Percentiles rank a stretch among this genome's conserved stretches.
These are phyloP conservation scores for Tremellales sp. DNA, from an alignment of 1,284 basidiomycete genomes.

Conservation along the genomic window DNA sequence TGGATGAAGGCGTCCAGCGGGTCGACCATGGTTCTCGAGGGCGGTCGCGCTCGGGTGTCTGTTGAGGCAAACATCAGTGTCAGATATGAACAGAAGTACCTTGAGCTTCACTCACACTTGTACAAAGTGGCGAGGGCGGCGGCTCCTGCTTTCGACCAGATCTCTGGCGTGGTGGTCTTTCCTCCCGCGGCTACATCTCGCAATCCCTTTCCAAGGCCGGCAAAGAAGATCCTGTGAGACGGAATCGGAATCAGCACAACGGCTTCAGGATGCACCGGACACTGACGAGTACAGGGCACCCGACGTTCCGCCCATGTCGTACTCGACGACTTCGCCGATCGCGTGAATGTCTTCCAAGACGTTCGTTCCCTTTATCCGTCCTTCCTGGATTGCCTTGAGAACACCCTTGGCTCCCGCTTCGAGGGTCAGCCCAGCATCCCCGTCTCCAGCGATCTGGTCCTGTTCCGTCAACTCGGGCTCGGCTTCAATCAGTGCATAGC, in stretches of 20 bases:
- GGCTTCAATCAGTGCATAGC: slow-evolving; percentile 65
- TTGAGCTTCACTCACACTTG: slow-evolving; percentile 52
- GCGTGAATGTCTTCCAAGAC: slow-evolving; percentile 62
- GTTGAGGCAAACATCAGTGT: background rate
- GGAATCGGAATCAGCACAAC: background rate
- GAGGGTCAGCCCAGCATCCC: slow-evolving; percentile 74
- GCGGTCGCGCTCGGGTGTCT: slow-evolving; percentile 79
- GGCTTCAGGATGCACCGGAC: background rate
- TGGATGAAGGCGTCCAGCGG: slow-evolving; percentile 78
- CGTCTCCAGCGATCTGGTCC: slow-evolving; percentile 64
- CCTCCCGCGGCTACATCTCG: slow-evolving; percentile 24
- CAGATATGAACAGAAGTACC: slow-evolving; percentile 3
- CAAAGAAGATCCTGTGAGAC: slow-evolving; percentile 71
- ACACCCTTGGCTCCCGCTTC: slow-evolving; percentile 63
- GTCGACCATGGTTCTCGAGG: slow-evolving; percentile 86
- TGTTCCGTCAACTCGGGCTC: slow-evolving; percentile 85
- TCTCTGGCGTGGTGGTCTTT: slow-evolving; percentile 49
- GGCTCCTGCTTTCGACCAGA: slow-evolving; percentile 63
- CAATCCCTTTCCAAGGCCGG: slow-evolving; percentile 56
- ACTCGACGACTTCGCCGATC: slow-evolving; percentile 64
- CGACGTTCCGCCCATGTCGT: slow-evolving; percentile 87
- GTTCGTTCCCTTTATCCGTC: slow-evolving; percentile 58
- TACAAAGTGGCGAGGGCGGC: slow-evolving; percentile 69
- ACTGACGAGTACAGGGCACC: slow-evolving; percentile 84
- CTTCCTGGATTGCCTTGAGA: slow-evolving; percentile 42